phyloP scores from a whole-genome alignment of 495 filamentous ascomycete genomes.

The Xylaria scruposa region DNA sequence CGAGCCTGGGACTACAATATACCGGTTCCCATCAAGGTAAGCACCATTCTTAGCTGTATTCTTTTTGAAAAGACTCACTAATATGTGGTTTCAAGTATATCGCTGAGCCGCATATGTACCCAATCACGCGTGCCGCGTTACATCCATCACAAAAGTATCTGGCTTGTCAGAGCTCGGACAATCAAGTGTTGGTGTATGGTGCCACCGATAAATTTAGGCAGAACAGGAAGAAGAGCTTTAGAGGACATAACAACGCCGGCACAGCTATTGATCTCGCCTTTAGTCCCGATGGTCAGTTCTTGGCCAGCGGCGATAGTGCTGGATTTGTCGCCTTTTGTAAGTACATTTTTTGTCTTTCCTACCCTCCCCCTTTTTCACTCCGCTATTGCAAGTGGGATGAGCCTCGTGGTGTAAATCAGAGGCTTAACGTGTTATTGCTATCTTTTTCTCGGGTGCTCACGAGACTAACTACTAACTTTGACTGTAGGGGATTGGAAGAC shows the following conservation, averaged over 20 bases:
- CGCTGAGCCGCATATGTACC: conserved; percentile 96
- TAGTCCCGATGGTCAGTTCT: conserved; percentile 88
- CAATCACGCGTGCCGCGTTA: conserved; percentile 77
- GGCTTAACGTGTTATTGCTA: neutral
- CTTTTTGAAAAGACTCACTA: neutral
- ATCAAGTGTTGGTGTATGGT: conserved; percentile 96
- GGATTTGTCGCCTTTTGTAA: conserved; percentile 89
- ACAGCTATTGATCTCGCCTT: conserved; percentile 90
- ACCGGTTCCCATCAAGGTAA: conserved; percentile 66
- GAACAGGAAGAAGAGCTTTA: conserved; percentile 95
- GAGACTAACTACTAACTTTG: conserved; percentile 1
- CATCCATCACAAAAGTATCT: conserved; percentile 94
- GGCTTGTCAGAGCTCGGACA: conserved; percentile 89
- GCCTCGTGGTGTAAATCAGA: neutral
- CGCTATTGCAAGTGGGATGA: neutral
- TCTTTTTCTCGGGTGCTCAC: neutral
- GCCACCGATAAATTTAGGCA: conserved; percentile 93
- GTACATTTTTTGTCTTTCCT: neutral
- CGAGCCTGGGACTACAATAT: conserved; percentile 98
- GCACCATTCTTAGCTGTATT: neutral
- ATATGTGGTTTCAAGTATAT: conserved; percentile 64
- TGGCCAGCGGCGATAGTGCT: conserved; percentile 80
- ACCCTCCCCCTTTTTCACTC: neutral
- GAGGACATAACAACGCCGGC: conserved; percentile 93
- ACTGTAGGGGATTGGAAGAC: conserved; percentile 85